phyloP scores from a whole-genome alignment of 371 early-diverging fungal genomes.

The Entomophthora muscae region DNA sequence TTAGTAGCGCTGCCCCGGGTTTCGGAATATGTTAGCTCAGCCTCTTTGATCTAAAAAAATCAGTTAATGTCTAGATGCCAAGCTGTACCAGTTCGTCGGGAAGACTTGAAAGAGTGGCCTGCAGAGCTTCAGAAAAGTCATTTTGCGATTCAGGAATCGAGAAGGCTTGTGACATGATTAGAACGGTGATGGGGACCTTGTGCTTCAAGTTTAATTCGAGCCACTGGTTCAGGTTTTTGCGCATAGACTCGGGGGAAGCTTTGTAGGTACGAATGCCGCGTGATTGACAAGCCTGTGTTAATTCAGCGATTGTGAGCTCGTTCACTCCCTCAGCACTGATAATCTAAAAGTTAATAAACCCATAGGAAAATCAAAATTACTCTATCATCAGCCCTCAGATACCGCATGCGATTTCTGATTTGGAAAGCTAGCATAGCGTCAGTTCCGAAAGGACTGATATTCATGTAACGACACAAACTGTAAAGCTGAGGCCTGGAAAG shows the following conservation, averaged over 20 bases:
- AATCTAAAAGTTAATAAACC: conserved; percentile 20
- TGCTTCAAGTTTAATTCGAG: conserved; percentile 79
- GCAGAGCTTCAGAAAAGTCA: conserved; percentile 54
- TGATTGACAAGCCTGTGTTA: conserved; percentile 70
- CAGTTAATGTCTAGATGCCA: neutral
- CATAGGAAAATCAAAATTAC: conserved; percentile 14
- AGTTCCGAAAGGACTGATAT: conserved; percentile 85
- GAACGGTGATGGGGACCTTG: conserved; percentile 78
- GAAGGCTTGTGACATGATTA: conserved; percentile 84
- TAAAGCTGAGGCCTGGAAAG: conserved; percentile 86
- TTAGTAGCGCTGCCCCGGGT: conserved; percentile 73
- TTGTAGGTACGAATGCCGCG: conserved; percentile 84
- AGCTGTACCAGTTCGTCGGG: conserved; percentile 63
- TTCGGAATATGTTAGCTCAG: conserved; percentile 74
- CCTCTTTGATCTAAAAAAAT: conserved; percentile 40
- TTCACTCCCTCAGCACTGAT: conserved; percentile 83
- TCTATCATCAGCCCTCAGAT: conserved; percentile 76
- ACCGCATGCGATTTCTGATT: conserved; percentile 65
- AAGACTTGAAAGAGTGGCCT: conserved; percentile 80
- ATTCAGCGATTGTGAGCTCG: conserved; percentile 60
- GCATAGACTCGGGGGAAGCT: conserved; percentile 68
- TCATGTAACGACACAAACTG: conserved; percentile 86
- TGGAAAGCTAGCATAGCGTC: conserved; percentile 83
- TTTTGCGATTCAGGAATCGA: conserved; percentile 16
- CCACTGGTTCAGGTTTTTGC: conserved; percentile 84